phyloP scores from a whole-genome alignment of 2,329 filamentous ascomycete species.

The Sphaerulina vaccinii region DNA sequence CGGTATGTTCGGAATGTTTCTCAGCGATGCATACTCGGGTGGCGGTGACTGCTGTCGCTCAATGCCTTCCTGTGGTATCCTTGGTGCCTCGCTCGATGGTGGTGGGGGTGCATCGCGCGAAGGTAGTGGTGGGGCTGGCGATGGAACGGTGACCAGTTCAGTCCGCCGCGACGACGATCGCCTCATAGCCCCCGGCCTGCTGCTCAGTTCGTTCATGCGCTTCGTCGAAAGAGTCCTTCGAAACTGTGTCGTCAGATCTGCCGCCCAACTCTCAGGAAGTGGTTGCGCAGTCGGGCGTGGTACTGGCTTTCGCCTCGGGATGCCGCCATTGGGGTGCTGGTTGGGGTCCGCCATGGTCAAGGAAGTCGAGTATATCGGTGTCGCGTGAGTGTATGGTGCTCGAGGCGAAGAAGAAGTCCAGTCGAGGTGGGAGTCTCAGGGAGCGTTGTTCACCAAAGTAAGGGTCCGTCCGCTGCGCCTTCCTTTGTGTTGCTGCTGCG shows the following conservation, averaged over 20 bases:
- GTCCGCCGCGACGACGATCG: conserved; percentile 58
- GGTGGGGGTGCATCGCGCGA: conserved; percentile 20
- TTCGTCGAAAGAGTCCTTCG: conserved; percentile 83
- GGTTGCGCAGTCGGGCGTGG: conserved; percentile 24
- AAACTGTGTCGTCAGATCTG: conserved; percentile 78
- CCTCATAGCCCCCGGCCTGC: conserved; percentile 40
- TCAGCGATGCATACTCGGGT: conserved; percentile 62
- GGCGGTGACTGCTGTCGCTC: conserved; percentile 41
- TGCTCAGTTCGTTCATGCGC: conserved; percentile 75
- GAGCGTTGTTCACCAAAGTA: not conserved
- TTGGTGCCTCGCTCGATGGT: conserved; percentile 31
- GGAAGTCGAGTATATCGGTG: not conserved
- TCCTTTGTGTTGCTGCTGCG: not conserved
- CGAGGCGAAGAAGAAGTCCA: not conserved
- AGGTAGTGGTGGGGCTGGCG: conserved; percentile 20
- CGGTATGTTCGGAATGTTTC: conserved; percentile 68
- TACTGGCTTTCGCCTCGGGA: conserved; percentile 36
- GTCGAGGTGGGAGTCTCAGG: not conserved
- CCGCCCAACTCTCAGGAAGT: conserved; percentile 65
- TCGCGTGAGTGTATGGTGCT: not conserved
- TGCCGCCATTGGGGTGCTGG: conserved; percentile 27
- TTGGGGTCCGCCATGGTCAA: conserved; percentile 16
- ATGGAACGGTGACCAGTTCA: conserved; percentile 30
- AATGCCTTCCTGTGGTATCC: conserved; percentile 27
- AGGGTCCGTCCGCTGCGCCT: not conserved